A percentile compares a stretch with the other conserved stretches of the same genome.
Evolutionary conservation across 2,329 filamentous ascomycete species (phyloP).

Genomic region (Chalara sp.): DNA sequence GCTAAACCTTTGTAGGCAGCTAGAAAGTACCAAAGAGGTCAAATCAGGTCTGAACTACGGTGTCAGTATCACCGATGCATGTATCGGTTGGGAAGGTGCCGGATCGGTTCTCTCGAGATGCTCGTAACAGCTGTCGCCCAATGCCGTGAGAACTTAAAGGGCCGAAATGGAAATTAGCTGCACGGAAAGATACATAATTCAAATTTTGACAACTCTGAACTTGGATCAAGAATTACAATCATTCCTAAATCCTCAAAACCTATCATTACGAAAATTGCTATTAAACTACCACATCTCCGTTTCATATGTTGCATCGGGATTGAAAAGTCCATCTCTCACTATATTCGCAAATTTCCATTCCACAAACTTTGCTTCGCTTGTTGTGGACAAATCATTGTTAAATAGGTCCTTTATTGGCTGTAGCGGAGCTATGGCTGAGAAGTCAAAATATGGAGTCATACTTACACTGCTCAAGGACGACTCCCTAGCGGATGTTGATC

Average conservation of each 20-base stretch:
- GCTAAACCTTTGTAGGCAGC: conserved; percentile 44
- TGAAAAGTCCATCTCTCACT: background rate
- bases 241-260: conserved; percentile 50
- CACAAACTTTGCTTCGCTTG: background rate
- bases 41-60: conserved; percentile 83
- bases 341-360: conserved; percentile 4
- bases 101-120: conserved; percentile 59
- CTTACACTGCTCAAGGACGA: conserved; percentile 5
- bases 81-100: conserved; percentile 91
- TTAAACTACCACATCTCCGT: conserved; percentile 41
- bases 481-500: conserved; percentile 8
- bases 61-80: conserved; percentile 95
- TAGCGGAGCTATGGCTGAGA: conserved; percentile 45
- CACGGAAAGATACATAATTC: background rate
- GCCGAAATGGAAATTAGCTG: no score
- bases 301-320: background rate
- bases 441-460: conserved; percentile 32
- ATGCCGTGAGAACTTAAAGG: no score
- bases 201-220: background rate
- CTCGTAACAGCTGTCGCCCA: conserved; percentile 66
- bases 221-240: conserved; percentile 23
- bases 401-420: conserved; percentile 51
- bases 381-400: conserved; percentile 42
- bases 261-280: conserved; percentile 45
- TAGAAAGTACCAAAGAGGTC: conserved; percentile 86